Evolutionary conservation across 2,329 filamentous ascomycete species (phyloP), one percentile per base, ranked within the genome.

Genomic region (Diaporthe citri): DNA sequence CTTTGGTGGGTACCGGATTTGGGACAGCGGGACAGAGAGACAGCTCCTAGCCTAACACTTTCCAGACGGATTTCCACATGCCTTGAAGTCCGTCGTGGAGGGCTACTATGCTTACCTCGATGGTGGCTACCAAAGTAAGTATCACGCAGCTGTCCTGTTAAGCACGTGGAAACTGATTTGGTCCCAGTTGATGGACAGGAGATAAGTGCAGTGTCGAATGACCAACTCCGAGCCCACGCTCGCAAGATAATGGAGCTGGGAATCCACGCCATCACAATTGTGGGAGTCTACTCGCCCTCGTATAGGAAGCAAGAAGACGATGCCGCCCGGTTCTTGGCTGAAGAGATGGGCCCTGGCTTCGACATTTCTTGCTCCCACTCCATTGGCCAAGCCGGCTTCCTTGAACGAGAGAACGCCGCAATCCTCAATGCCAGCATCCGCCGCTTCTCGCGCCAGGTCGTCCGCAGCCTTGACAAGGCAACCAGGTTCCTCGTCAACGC

Each of bases 251-350:
- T 41, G 13, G 48, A 41, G 15, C n/a, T 69, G 48, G 34, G n/a
- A 2, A 69, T 69, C 15, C 64, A 4, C 4, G 64, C 48, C 46
- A 41, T 69, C 13, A 55, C 64, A 20, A 22, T 69, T 1, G 64
- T 69, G 2, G 64, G 64, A 3, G 48, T 69, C 10, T 69, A 69
- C 34, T 69, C 64, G 34, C 31, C 64, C 1, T 69, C 64, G 4
- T 69, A 55, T 9, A 52, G n/a, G 22, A 69, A 69, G n/a, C 64
- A 69, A 2, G 64, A 69, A 15, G 64, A 69, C 22, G 64, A 69
- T 4, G 64, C 64, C 34, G 64, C 64, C 3, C n/a, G 48, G 1
- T 41, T 69, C 6, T n/a, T 69, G 13, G n/a, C 64, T 3, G 15
- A 55, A n/a, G 64, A 69, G 13, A 6, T 69, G n/a, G 64, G 64